These are phyloP conservation scores for Pseudozyma pruni DNA, from an alignment of 1,284 basidiomycete genomes.

Conservation along the genomic window DNA sequence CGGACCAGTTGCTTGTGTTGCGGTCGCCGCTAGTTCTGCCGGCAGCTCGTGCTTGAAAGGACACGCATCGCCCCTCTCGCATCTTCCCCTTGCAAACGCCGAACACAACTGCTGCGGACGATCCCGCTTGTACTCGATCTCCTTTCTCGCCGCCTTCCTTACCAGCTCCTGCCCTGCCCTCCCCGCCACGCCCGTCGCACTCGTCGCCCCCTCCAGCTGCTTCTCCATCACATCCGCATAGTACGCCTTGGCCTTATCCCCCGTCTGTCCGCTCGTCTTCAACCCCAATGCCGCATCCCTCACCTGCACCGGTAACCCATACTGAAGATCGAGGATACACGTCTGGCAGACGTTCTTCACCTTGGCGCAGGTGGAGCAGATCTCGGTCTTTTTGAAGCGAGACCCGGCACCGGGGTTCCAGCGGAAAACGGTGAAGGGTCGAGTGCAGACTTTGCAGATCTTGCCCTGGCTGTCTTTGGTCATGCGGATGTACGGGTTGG, in stretches of 20 bases:
- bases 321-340: constrained; percentile 91
- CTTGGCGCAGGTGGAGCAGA: constrained; percentile 98
- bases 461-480: constrained; percentile 95
- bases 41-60: constrained; percentile 95
- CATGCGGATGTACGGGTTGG: constrained; percentile 70
- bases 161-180: constrained; percentile 87
- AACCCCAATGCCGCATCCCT: constrained; percentile 91
- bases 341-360: constrained; percentile 99
- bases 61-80: constrained; percentile 88
- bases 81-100: constrained; percentile 95
- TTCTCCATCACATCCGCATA: constrained; percentile 78
- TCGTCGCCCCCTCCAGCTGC: constrained; percentile 72
- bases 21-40: not conserved
- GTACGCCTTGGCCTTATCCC: constrained; percentile 93
- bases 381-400: constrained; percentile 96
- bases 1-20: not conserved
- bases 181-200: constrained; percentile 58
- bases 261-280: constrained; percentile 87
- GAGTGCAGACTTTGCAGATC: constrained; percentile 88
- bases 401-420: constrained; percentile 95
- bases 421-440: constrained; percentile 91
- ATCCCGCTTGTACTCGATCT: constrained; percentile 97
- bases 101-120: constrained; percentile 86
- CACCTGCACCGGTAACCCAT: constrained; percentile 94
- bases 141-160: constrained; percentile 89